Percentiles rank a stretch among this genome's conserved stretches.
These are phyloP conservation scores for Suhomyces wounanorum DNA, from an alignment of 1,139 yeast species.

Conservation along the genomic window DNA sequence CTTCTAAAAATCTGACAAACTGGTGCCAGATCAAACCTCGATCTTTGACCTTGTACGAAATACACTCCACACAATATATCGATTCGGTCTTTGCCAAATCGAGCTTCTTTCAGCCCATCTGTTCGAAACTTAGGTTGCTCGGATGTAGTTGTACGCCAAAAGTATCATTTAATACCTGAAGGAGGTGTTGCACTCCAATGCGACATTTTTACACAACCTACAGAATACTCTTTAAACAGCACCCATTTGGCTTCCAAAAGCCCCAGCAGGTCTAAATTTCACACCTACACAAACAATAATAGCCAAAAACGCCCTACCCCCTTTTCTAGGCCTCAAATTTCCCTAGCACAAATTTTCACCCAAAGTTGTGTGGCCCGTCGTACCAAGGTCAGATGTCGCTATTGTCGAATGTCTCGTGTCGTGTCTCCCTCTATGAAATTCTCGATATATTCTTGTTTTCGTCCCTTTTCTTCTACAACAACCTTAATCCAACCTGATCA, in stretches of 20 bases:
- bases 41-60: background rate
- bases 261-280: background rate
- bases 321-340: background rate
- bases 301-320: background rate
- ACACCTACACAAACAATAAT: background rate
- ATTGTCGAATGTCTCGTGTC: slow-evolving; percentile 5
- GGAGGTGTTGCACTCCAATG: background rate
- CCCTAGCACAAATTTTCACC: background rate
- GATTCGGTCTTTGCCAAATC: background rate
- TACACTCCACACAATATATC: too few species aligned
- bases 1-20: background rate
- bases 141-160: background rate
- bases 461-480: slow-evolving; percentile 7
- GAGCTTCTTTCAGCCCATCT: background rate
- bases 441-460: slow-evolving; percentile 6
- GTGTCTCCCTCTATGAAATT: slow-evolving; percentile 8
- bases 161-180: background rate
- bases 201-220: background rate
- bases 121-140: background rate
- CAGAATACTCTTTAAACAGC: background rate
- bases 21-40: background rate
- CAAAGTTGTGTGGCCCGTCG: background rate
- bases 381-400: slow-evolving; percentile 1
- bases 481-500: background rate
- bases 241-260: background rate